These are phyloP conservation scores for Tympanopsis confertula DNA, from an alignment of 2,329 filamentous ascomycete species.

Conservation along the genomic window DNA sequence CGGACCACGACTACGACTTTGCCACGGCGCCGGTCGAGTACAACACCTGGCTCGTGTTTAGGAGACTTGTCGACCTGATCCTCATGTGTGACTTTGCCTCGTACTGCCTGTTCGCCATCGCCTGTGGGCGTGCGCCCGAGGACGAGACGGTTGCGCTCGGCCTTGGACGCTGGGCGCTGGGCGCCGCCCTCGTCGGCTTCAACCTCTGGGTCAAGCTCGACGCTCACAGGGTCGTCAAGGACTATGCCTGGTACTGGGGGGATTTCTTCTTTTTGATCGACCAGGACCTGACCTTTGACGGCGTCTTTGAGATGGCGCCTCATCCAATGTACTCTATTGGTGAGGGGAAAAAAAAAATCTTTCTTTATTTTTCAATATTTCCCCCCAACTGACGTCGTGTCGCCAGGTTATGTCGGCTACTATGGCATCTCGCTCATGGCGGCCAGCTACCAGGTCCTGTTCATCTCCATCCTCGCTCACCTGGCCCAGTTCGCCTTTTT, in stretches of 20 bases:
- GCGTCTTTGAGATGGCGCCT: conserved; percentile 96
- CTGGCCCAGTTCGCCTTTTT: conserved; percentile 90
- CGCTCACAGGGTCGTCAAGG: conserved; percentile 93
- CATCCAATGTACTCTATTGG: conserved; percentile 97
- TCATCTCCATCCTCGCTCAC: conserved; percentile 92
- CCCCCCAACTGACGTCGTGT: not conserved
- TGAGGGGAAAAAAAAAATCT: no score
- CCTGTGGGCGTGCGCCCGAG: conserved; percentile 66
- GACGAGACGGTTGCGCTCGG: conserved; percentile 62
- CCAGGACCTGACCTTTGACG: conserved; percentile 94
- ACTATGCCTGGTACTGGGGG: conserved; percentile 99
- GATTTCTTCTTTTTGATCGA: conserved; percentile 99
- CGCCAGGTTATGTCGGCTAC: conserved; percentile 71
- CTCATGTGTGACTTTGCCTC: conserved; percentile 98
- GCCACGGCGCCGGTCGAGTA: conserved; percentile 91
- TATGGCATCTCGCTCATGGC: conserved; percentile 98
- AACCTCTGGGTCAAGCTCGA: conserved; percentile 98
- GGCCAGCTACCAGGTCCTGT: conserved; percentile 91
- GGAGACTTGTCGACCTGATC: conserved; percentile 88
- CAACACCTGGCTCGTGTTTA: conserved; percentile 97
- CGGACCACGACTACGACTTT: conserved; percentile 75
- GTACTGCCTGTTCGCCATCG: conserved; percentile 89
- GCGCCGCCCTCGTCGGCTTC: conserved; percentile 73
- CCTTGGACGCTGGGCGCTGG: conserved; percentile 64
- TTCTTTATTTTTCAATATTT: not conserved